A percentile compares a stretch with the other conserved stretches of the same genome.
phyloP scores from a whole-genome alignment of 352 stramenopile species.

The Elongisporangium anandrum region DNA sequence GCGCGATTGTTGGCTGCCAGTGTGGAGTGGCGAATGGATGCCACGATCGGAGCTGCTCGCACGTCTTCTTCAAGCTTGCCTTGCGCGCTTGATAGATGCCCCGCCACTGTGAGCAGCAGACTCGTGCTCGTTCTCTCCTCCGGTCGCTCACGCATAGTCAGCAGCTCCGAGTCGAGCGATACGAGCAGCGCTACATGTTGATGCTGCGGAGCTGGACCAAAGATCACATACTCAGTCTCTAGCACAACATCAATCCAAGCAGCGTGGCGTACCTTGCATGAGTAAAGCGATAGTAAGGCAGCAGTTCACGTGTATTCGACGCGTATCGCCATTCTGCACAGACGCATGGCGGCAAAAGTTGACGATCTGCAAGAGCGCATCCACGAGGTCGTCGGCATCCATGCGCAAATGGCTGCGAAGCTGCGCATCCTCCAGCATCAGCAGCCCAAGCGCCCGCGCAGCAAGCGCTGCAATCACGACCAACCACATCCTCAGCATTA shows the following conservation, averaged over 20 bases:
- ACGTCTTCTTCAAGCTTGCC: neutral
- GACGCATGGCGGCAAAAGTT: conserved; percentile 46
- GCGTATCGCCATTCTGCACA: conserved; percentile 45
- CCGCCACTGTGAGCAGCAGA: conserved; percentile 44
- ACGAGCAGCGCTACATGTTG: conserved; percentile 45
- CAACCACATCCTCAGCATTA: neutral
- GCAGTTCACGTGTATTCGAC: conserved; percentile 77
- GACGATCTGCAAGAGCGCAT: conserved; percentile 70
- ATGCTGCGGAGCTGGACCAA: conserved; percentile 17
- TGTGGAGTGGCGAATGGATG: neutral
- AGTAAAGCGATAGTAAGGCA: conserved; percentile 83
- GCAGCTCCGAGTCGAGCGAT: conserved; percentile 60
- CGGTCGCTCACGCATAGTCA: conserved; percentile 45
- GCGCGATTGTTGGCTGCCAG: conserved; percentile 3
- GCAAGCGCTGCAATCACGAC: conserved; percentile 32
- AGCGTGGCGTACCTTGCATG: conserved; percentile 47
- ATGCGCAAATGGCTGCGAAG: conserved; percentile 39
- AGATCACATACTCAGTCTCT: neutral
- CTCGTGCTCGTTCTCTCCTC: conserved; percentile 35
- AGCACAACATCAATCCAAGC: conserved; percentile 1
- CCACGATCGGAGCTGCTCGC: neutral
- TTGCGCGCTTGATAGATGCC: conserved; percentile 27
- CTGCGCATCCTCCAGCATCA: conserved; percentile 38
- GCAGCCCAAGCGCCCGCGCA: conserved; percentile 54
- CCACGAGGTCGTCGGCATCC: conserved; percentile 63